Evolutionary conservation across 1,284 basidiomycete species (phyloP).

Genomic region (Malassezia dermatis): DNA sequence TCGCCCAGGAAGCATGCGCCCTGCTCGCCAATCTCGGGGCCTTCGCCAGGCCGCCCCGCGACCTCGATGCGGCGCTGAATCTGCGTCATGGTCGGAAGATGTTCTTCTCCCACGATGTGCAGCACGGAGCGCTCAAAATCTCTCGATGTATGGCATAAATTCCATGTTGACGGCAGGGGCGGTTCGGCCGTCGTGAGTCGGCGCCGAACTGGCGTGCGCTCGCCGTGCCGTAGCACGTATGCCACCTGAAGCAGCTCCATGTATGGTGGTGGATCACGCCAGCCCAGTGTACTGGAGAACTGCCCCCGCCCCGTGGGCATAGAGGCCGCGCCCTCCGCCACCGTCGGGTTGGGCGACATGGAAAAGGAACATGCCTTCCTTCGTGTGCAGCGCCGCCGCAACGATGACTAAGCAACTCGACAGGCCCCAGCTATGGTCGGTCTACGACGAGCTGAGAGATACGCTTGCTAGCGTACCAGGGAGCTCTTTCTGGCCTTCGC

Average conservation of each 20-base stretch:
- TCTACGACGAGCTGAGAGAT: slow-evolving; percentile 12
- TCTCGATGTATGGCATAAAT: slow-evolving; percentile 36
- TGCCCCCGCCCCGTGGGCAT: slow-evolving; percentile 19
- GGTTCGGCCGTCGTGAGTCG: slow-evolving; percentile 28
- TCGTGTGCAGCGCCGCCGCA: neutral
- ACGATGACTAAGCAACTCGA: neutral
- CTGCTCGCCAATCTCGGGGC: slow-evolving; percentile 17
- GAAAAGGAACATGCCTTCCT: neutral
- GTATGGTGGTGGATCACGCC: slow-evolving; percentile 26
- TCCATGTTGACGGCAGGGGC: slow-evolving; percentile 37
- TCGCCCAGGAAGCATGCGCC: slow-evolving; percentile 58
- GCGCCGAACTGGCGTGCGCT: slow-evolving; percentile 39
- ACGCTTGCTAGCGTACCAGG: slow-evolving; percentile 37
- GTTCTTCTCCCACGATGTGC: slow-evolving; percentile 8
- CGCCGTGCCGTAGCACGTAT: slow-evolving; percentile 42
- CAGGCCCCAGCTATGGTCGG: neutral
- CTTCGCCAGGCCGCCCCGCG: slow-evolving; percentile 13
- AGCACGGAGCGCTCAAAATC: slow-evolving; percentile 32
- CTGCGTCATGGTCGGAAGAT: neutral
- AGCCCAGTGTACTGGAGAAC: slow-evolving; percentile 23
- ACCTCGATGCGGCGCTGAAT: slow-evolving; percentile 29
- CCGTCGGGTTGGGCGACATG: neutral
- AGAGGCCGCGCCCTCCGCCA: neutral
- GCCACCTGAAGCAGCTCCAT: slow-evolving; percentile 36
- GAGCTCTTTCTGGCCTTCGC: slow-evolving; percentile 26